Percentiles rank a stretch among this genome's conserved stretches.
Evolutionary conservation across 202 grass and related monocot genomes (phyloP).

Genomic region (Musa balbisiana): DNA sequence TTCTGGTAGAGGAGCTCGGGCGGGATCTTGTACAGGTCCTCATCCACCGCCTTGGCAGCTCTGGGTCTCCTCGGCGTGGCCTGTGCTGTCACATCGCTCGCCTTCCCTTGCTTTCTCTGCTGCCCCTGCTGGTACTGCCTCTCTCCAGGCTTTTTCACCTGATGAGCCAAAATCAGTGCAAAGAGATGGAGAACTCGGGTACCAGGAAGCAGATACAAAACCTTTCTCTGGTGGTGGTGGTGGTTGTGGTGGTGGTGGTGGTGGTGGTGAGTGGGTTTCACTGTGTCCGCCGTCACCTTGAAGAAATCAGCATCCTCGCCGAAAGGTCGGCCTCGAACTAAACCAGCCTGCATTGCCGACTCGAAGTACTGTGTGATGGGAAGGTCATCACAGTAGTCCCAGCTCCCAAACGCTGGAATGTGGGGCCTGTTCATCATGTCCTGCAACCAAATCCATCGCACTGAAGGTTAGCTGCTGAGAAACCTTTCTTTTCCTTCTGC

Average conservation of each 20-base stretch:
- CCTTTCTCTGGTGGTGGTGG: too few relatives aligned
- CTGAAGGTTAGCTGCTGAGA: too few relatives aligned
- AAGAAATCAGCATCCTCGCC: neutral
- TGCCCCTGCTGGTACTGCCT: neutral
- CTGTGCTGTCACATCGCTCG: neutral
- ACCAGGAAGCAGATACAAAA: too few relatives aligned
- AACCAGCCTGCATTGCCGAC: neutral
- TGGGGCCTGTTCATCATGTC: neutral
- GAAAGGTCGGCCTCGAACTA: neutral
- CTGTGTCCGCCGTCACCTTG: neutral
- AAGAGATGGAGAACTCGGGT: too few relatives aligned
- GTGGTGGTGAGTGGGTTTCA: too few relatives aligned
- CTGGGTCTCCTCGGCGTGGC: neutral
- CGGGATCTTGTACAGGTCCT: conserved; percentile 8
- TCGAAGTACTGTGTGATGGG: conserved; percentile 7
- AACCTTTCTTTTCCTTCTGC: too few relatives aligned
- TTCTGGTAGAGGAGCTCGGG: conserved; percentile 1
- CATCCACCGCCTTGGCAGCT: neutral
- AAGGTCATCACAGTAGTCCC: neutral
- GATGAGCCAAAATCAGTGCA: neutral
- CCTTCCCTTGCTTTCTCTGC: neutral
- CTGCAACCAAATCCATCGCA: too few relatives aligned
- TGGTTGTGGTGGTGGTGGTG: too few relatives aligned
- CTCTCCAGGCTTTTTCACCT: neutral
- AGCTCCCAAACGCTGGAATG: neutral